Conservation (phyloP, 2,329 filamentous ascomycete genomes). For the Penicillium sp. region DNA sequence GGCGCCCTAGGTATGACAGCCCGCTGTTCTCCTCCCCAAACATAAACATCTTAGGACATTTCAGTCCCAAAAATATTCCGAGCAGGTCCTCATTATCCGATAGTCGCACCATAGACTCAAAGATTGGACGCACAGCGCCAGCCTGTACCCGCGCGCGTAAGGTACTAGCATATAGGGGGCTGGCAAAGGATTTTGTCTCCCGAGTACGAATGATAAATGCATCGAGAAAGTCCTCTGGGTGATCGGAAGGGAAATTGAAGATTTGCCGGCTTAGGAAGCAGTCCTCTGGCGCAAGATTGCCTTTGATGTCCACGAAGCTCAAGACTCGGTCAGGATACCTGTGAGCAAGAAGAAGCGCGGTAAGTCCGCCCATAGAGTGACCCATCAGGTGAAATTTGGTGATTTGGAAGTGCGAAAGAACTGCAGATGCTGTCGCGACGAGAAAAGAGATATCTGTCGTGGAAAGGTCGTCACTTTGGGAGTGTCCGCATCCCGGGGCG, state of each 20-base stretch:
- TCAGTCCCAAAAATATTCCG: slow-evolving; percentile 15
- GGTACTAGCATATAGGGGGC: slow-evolving; percentile 20
- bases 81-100: slow-evolving; percentile 22
- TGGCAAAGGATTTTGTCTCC: slow-evolving; percentile 9
- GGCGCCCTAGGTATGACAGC: slow-evolving; percentile 19
- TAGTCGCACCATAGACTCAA: slow-evolving; percentile 25
- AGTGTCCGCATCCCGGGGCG: slow-evolving; percentile 25
- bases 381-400: slow-evolving; percentile 23
- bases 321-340: slow-evolving; percentile 11
- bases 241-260: slow-evolving; percentile 15
- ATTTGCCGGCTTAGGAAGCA: slow-evolving; percentile 28
- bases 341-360: slow-evolving; percentile 22
- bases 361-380: slow-evolving; percentile 28
- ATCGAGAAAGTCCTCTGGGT: slow-evolving; percentile 17
- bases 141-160: slow-evolving; percentile 16
- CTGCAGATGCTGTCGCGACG: slow-evolving; percentile 19
- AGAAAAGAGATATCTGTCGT: slow-evolving; percentile 24
- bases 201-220: slow-evolving; percentile 19
- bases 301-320: slow-evolving; percentile 27
- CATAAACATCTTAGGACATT: slow-evolving; percentile 23
- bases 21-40: slow-evolving; percentile 21
- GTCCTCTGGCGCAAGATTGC: slow-evolving; percentile 26
- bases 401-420: slow-evolving; percentile 21
- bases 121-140: slow-evolving; percentile 19
- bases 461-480: slow-evolving; percentile 16